A percentile compares a stretch with the other conserved stretches of the same genome.
phyloP scores from a whole-genome alignment of 768 basidiomycete genomes.

The Fomitopsis pulvina region DNA sequence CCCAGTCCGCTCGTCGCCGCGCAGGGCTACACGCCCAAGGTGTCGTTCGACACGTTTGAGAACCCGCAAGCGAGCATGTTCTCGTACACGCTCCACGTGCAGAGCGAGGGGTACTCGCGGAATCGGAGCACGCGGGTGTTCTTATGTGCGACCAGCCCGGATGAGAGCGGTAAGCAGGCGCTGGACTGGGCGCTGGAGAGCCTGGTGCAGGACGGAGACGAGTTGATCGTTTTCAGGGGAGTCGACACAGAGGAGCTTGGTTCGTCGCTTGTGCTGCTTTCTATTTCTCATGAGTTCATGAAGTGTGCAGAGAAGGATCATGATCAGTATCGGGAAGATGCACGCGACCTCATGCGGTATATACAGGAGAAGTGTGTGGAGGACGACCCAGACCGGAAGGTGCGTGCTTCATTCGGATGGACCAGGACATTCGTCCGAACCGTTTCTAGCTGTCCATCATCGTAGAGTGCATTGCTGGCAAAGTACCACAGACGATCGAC shows the following conservation, averaged over 20 bases:
- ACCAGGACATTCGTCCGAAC: background rate
- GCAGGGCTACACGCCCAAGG: conserved; percentile 49
- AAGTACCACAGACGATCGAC: conserved; percentile 83
- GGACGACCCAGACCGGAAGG: conserved; percentile 72
- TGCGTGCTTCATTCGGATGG: conserved; percentile 21
- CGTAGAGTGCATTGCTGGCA: conserved; percentile 91
- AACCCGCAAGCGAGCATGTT: conserved; percentile 79
- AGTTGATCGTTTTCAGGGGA: conserved; percentile 87
- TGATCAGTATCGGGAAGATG: conserved; percentile 75
- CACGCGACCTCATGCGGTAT: conserved; percentile 68
- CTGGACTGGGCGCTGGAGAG: conserved; percentile 89
- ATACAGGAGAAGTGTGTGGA: conserved; percentile 81
- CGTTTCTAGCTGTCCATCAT: conserved; percentile 87
- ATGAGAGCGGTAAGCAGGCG: conserved; percentile 84
- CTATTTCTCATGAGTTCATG: background rate
- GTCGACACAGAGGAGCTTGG: conserved; percentile 83
- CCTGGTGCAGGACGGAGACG: conserved; percentile 84
- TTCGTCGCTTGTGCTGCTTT: conserved; percentile 19
- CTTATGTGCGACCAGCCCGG: conserved; percentile 80
- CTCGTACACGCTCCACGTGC: conserved; percentile 80
- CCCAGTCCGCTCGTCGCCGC: conserved; percentile 17
- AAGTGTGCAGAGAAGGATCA: conserved; percentile 60
- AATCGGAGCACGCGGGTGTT: conserved; percentile 79
- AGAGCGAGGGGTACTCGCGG: conserved; percentile 74
- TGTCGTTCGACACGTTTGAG: conserved; percentile 86